Evolutionary conservation across 164 flowering plant genomes (phyloP).

Genomic region (Echeveria elegans): DNA sequence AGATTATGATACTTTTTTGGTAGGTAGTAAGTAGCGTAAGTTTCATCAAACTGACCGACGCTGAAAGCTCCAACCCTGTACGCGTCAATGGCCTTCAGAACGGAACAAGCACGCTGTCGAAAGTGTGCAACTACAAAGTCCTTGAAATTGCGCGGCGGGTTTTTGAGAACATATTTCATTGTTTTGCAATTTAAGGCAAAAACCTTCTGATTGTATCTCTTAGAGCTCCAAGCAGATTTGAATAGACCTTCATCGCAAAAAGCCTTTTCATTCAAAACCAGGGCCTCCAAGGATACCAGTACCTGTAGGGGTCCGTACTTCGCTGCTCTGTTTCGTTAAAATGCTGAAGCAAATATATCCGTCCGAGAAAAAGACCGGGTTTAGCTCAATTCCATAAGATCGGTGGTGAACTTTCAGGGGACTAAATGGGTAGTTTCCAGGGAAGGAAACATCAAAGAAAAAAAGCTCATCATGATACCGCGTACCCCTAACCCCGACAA

Average conservation of each 20-base stretch:
- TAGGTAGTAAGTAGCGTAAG: background rate
- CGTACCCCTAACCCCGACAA: slow-evolving; percentile 35
- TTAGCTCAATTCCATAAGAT: slow-evolving; percentile 23
- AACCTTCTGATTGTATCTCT: slow-evolving; percentile 15
- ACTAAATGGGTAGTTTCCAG: slow-evolving; percentile 22
- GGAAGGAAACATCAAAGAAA: slow-evolving; percentile 35
- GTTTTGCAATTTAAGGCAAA: slow-evolving; percentile 22
- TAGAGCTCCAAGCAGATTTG: slow-evolving; percentile 8
- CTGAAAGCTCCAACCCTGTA: slow-evolving; percentile 9
- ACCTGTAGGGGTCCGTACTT: slow-evolving; percentile 30
- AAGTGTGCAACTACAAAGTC: slow-evolving; percentile 22
- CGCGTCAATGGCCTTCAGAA: slow-evolving; percentile 15
- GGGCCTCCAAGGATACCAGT: slow-evolving; percentile 24
- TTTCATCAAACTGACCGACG: slow-evolving; percentile 12
- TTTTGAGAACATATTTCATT: slow-evolving; percentile 12
- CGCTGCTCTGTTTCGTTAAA: slow-evolving; percentile 9
- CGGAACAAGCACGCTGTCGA: slow-evolving; percentile 8
- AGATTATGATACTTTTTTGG: background rate
- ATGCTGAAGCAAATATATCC: slow-evolving; percentile 33
- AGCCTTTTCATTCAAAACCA: slow-evolving; percentile 25
- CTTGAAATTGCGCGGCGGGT: slow-evolving; percentile 25
- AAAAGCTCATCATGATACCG: slow-evolving; percentile 40
- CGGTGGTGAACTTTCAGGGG: slow-evolving; percentile 26
- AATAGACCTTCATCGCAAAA: slow-evolving; percentile 22
- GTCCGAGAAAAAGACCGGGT: slow-evolving; percentile 28